These are phyloP conservation scores for Fusarium torreyae DNA, from an alignment of 2,329 filamentous ascomycete genomes.

Conservation along the genomic window DNA sequence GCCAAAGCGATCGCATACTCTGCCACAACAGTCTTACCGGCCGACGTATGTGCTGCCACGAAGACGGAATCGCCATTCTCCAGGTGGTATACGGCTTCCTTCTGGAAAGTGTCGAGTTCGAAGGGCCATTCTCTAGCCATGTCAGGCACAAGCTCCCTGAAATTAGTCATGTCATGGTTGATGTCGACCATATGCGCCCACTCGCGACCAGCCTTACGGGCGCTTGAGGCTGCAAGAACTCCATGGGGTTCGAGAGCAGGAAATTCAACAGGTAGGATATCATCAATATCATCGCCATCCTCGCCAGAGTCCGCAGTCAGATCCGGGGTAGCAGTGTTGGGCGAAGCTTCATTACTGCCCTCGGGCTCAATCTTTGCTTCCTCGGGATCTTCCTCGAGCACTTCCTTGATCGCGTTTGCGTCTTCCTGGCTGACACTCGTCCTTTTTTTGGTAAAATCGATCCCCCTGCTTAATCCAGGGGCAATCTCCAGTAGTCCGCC, in stretches of 20 bases:
- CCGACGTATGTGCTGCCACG: slow-evolving; percentile 96
- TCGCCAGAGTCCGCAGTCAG: slow-evolving; percentile 57
- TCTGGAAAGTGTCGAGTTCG: slow-evolving; percentile 97
- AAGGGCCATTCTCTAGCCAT: slow-evolving; percentile 98
- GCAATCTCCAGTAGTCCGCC: slow-evolving; percentile 85
- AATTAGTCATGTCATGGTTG: slow-evolving; percentile 93
- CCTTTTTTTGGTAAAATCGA: slow-evolving; percentile 77
- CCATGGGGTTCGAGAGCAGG: slow-evolving; percentile 89
- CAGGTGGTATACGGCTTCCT: slow-evolving; percentile 97
- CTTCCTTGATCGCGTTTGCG: slow-evolving; percentile 78
- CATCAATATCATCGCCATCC: slow-evolving; percentile 80
- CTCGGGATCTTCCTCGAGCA: slow-evolving; percentile 68
- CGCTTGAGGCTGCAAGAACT: slow-evolving; percentile 78
- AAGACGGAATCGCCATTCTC: slow-evolving; percentile 98
- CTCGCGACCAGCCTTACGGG: slow-evolving; percentile 83
- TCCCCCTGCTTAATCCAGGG: slow-evolving; percentile 84
- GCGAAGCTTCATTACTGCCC: slow-evolving; percentile 50
- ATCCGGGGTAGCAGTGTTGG: slow-evolving; percentile 47
- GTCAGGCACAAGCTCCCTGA: slow-evolving; percentile 91
- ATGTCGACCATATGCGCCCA: slow-evolving; percentile 99
- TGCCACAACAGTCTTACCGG: slow-evolving; percentile 97
- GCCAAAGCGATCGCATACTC: slow-evolving; percentile 98
- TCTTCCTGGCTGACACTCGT: slow-evolving; percentile 70
- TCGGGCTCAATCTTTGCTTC: slow-evolving; percentile 52
- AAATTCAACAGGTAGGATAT: slow-evolving; percentile 91